A percentile compares a stretch with the other conserved stretches of the same genome.
phyloP scores from a whole-genome alignment of 192 early-diverging fungal genomes.

The Paraglomus brasilianum region DNA sequence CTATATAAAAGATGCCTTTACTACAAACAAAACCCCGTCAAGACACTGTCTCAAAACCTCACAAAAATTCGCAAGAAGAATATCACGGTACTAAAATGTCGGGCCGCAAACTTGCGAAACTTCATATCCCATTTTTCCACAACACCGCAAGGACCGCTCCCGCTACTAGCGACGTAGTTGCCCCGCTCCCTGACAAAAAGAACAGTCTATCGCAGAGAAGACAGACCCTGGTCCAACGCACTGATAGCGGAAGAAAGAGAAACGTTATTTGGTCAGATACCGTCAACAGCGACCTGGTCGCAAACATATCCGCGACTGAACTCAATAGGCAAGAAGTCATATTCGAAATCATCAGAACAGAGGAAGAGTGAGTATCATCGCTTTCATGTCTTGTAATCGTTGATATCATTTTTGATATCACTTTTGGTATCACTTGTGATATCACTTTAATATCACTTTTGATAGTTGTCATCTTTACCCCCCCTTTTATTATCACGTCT shows the following conservation, averaged over 20 bases:
- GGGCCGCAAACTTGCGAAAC: not conserved
- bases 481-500: not conserved
- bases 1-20: too few species aligned
- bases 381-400: not conserved
- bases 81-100: conserved; percentile 17
- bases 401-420: too few species aligned
- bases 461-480: too few species aligned
- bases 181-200: not conserved
- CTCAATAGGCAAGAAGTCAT: conserved; percentile 81
- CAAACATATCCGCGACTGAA: conserved; percentile 53
- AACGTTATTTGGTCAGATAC: conserved; percentile 33
- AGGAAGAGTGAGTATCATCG: conserved; percentile 37
- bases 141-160: conserved; percentile 29
- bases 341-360: conserved; percentile 75
- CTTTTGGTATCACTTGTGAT: not conserved
- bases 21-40: too few species aligned
- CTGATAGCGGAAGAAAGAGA: conserved; percentile 3
- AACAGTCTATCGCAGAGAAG: not conserved
- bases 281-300: conserved; percentile 12
- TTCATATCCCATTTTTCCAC: conserved; percentile 26
- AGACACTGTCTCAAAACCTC: too few species aligned
- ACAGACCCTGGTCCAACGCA: conserved; percentile 16
- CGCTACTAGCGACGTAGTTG: not conserved
- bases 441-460: not conserved
- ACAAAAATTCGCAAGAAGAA: too few species aligned